phyloP scores from a whole-genome alignment of 2,329 filamentous ascomycete species.

The Microdochium paspali region DNA sequence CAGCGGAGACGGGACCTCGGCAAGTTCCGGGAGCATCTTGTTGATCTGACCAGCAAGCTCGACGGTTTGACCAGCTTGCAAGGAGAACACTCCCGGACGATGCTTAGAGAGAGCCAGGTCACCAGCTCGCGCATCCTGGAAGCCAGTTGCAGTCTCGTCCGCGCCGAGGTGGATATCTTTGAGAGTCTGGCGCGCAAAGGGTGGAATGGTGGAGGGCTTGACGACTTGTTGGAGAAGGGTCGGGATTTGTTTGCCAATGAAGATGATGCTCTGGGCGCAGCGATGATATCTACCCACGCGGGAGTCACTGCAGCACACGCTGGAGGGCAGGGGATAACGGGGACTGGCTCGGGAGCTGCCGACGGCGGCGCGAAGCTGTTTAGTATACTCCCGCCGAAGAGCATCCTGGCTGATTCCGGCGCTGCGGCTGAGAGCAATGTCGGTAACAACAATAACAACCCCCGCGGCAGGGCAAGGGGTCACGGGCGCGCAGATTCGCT shows the following conservation, averaged over 20 bases:
- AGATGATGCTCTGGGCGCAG: conserved; percentile 14
- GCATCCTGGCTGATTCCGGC: conserved; percentile 45
- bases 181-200: conserved; percentile 58
- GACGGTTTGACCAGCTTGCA: conserved; percentile 54
- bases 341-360: conserved; percentile 17
- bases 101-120: conserved; percentile 56
- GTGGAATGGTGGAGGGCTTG: conserved; percentile 57
- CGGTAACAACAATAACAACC: neutral
- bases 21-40: conserved; percentile 52
- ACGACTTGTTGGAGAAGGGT: conserved; percentile 56
- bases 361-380: conserved; percentile 43
- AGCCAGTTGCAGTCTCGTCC: conserved; percentile 53
- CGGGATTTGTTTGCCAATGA: conserved; percentile 47
- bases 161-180: conserved; percentile 62
- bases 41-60: conserved; percentile 51
- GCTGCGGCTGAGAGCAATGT: neutral
- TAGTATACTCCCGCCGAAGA: conserved; percentile 54
- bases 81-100: conserved; percentile 46
- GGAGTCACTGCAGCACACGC: neutral
- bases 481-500: conserved; percentile 45
- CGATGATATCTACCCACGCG: neutral
- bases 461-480: conserved; percentile 8
- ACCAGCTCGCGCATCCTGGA: conserved; percentile 54
- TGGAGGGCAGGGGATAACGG: conserved; percentile 7
- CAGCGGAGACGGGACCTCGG: conserved; percentile 51